Evolutionary conservation across 1,284 basidiomycete genomes (phyloP).

Genomic region (Salmacisia buchloeana): DNA sequence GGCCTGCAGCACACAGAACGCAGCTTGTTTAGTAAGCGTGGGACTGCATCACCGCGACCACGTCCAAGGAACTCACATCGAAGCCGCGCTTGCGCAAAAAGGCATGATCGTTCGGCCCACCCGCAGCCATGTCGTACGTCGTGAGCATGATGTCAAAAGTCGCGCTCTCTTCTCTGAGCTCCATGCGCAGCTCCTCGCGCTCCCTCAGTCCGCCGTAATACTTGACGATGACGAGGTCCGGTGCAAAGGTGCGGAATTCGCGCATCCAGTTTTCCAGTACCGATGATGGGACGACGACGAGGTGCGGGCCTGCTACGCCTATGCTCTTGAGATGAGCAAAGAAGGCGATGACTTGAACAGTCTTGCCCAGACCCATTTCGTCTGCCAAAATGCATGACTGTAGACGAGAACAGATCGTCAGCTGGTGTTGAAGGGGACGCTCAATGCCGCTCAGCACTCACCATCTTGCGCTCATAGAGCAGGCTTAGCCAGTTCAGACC

Average conservation of each 20-base stretch:
- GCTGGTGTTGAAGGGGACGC: too few species aligned
- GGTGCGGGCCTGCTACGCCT: slow-evolving; percentile 74
- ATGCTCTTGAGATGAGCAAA: slow-evolving; percentile 78
- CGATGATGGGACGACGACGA: slow-evolving; percentile 83
- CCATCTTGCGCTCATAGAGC: slow-evolving; percentile 73
- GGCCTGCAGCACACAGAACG: slow-evolving; percentile 1
- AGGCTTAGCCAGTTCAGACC: slow-evolving; percentile 97
- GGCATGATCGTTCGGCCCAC: slow-evolving; percentile 70
- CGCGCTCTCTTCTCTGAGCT: slow-evolving; percentile 53
- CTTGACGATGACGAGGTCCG: slow-evolving; percentile 72
- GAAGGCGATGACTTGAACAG: slow-evolving; percentile 95
- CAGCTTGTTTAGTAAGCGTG: slow-evolving; percentile 58
- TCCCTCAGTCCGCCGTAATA: slow-evolving; percentile 93
- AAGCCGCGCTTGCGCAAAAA: slow-evolving; percentile 83
- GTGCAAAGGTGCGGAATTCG: slow-evolving; percentile 87
- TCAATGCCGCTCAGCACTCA: slow-evolving; percentile 3
- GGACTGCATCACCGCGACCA: slow-evolving; percentile 42
- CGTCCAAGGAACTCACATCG: slow-evolving; percentile 61
- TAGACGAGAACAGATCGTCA: slow-evolving; percentile 7
- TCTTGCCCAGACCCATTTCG: slow-evolving; percentile 82
- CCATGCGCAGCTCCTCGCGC: slow-evolving; percentile 69
- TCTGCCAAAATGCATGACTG: slow-evolving; percentile 12
- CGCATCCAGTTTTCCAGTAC: slow-evolving; percentile 98
- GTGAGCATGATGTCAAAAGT: slow-evolving; percentile 91
- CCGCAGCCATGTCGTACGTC: slow-evolving; percentile 89